These are phyloP conservation scores for Sextonia rubra DNA, from an alignment of 164 flowering plant genomes.

Conservation along the genomic window DNA sequence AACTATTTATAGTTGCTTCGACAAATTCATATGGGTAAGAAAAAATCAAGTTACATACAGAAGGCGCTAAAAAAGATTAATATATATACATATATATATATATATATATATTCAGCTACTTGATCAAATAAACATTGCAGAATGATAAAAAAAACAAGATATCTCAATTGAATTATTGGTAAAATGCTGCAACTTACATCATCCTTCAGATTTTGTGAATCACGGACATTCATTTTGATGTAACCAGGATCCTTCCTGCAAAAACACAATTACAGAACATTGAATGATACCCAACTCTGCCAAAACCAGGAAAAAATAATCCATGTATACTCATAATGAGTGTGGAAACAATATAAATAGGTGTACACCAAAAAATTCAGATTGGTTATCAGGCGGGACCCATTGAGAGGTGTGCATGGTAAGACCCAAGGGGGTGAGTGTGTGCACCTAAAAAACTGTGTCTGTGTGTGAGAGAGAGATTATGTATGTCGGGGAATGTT, in stretches of 20 bases:
- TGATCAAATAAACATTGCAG: background rate
- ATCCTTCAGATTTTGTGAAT: slow-evolving; percentile 70
- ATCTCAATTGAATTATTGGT: slow-evolving; percentile 1
- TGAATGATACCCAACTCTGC: slow-evolving; percentile 1
- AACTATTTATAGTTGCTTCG: too few relatives aligned
- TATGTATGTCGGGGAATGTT: too few relatives aligned
- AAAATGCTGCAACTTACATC: slow-evolving; percentile 48
- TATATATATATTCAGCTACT: background rate
- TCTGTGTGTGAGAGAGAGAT: too few relatives aligned
- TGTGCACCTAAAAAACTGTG: too few relatives aligned
- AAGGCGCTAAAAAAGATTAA: background rate
- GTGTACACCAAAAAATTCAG: background rate
- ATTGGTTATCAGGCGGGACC: too few relatives aligned
- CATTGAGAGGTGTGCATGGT: too few relatives aligned
- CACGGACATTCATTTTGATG: slow-evolving; percentile 64
- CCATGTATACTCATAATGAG: too few relatives aligned
- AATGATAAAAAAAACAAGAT: background rate
- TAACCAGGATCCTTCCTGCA: slow-evolving; percentile 95
- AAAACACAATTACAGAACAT: slow-evolving; percentile 3
- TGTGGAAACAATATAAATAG: background rate
- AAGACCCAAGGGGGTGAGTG: too few relatives aligned
- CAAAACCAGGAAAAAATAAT: background rate
- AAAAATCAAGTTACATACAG: background rate
- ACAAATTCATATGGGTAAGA: too few relatives aligned
- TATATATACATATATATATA: too few relatives aligned